These are phyloP conservation scores for Cryphonectria parasitica DNA, from an alignment of 2,329 filamentous ascomycete genomes.

Conservation along the genomic window DNA sequence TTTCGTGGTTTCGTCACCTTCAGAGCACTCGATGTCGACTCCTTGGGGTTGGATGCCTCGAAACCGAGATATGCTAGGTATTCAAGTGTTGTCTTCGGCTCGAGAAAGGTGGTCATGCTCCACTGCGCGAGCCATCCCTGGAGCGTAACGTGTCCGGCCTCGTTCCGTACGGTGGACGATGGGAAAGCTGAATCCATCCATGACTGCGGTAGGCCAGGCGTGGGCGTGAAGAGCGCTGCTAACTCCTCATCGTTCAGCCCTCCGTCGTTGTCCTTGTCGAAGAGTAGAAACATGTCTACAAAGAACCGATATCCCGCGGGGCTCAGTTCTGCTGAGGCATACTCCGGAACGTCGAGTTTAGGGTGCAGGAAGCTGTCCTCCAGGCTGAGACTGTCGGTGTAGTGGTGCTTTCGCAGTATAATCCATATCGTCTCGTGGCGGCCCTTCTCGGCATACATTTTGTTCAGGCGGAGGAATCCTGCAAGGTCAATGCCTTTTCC, in stretches of 20 bases:
- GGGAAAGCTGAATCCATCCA: slow-evolving; percentile 92
- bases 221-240: slow-evolving; percentile 85
- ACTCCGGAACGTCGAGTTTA: slow-evolving; percentile 91
- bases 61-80: slow-evolving; percentile 97
- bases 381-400: slow-evolving; percentile 91
- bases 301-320: slow-evolving; percentile 96
- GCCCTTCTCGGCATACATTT: slow-evolving; percentile 95
- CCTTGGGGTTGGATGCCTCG: slow-evolving; percentile 76
- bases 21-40: slow-evolving; percentile 78
- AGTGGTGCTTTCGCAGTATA: slow-evolving; percentile 91
- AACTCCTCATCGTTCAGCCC: slow-evolving; percentile 87
- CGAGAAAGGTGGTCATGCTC: slow-evolving; percentile 99
- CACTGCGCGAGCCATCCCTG: slow-evolving; percentile 98
- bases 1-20: slow-evolving; percentile 94
- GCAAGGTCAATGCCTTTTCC: slow-evolving; percentile 76
- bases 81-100: slow-evolving; percentile 91
- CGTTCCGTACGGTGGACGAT: slow-evolving; percentile 90
- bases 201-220: slow-evolving; percentile 82
- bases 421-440: slow-evolving; percentile 99
- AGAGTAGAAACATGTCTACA: slow-evolving; percentile 91
- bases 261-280: slow-evolving; percentile 97
- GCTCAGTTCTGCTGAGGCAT: slow-evolving; percentile 89
- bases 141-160: slow-evolving; percentile 91
- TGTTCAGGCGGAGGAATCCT: slow-evolving; percentile 90
- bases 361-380: slow-evolving; percentile 91